Evolutionary conservation across 139 green algal species (phyloP), one percentile per base, ranked within the genome.

Genomic region (Chlamydomonas sp.): DNA sequence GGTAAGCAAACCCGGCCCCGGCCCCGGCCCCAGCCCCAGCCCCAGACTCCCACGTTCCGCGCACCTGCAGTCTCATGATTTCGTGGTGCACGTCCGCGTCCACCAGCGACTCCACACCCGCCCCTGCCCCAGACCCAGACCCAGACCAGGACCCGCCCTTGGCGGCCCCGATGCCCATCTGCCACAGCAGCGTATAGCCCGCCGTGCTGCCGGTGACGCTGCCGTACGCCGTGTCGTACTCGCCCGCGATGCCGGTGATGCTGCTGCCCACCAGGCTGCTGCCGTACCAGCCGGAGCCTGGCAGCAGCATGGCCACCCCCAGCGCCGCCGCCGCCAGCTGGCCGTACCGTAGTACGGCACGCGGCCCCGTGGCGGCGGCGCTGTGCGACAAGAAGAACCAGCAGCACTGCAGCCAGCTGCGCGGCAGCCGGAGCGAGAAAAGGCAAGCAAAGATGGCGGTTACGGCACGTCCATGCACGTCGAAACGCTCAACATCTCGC

Each of bases 401-500:
- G 64, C 64, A 77, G 79, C 64, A 84, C 79, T 84, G 79, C 31
- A 76, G 5, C n/a, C 67, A 75, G 31, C 79, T 84, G 79, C 31
- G 17, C 2, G 49, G 6, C 12, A 12, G 15, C 66, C 66, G 17
- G 17, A 15, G 66, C 66, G 15, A 12, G 10, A 68, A 68, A 8
- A 10, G 7, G 63, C 63, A 8, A 68, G 7, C 10, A 15, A 8
- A 68, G 63, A 8, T 68, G 10, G 31, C 31, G 0, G 31, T 49
- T 49, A 49, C 31, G 31, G 31, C 31, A 49, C 31, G 31, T 49
- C 31, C 31, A 49, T 49, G 0, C 31, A 49, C 31, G 31, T 49
- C 31, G 31, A 49, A 49, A 49, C 31, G 31, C 31, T 49, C 31
- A 49, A 49, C 31, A 49, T 49, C 31, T 49, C 31, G 31, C 31